Percentiles rank a stretch among this genome's conserved stretches.
These are phyloP conservation scores for Scalesia atractyloides DNA, from an alignment of 129 eudicot genomes.

Conservation along the genomic window DNA sequence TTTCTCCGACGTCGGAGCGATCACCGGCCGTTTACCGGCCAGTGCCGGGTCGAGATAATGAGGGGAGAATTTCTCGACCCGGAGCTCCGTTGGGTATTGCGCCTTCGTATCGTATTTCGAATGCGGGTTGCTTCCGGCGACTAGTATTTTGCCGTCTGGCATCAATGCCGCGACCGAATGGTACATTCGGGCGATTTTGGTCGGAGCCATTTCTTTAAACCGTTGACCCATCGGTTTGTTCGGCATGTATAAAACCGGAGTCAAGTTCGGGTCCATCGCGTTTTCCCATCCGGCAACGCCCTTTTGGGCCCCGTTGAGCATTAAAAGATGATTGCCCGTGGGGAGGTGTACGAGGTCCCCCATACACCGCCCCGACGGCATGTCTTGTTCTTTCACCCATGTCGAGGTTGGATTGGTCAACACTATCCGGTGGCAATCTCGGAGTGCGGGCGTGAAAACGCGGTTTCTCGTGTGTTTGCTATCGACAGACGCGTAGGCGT, in stretches of 20 bases:
- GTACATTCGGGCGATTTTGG: slow-evolving; percentile 75
- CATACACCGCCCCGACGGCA: slow-evolving; percentile 76
- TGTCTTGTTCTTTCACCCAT: slow-evolving; percentile 74
- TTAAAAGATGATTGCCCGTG: slow-evolving; percentile 59
- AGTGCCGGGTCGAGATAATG: slow-evolving; percentile 62
- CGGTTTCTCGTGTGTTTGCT: slow-evolving; percentile 33
- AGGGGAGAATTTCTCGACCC: slow-evolving; percentile 79
- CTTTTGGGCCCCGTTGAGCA: slow-evolving; percentile 67
- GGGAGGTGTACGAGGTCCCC: slow-evolving; percentile 76
- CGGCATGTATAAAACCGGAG: slow-evolving; percentile 62
- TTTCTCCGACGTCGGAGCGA: slow-evolving; percentile 28
- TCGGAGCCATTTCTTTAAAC: slow-evolving; percentile 47
- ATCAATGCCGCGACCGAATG: slow-evolving; percentile 64
- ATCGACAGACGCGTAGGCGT: slow-evolving; percentile 49
- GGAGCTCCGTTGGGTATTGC: slow-evolving; percentile 60
- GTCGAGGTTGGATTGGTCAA: slow-evolving; percentile 15
- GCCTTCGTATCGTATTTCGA: slow-evolving; percentile 31
- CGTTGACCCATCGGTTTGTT: slow-evolving; percentile 48
- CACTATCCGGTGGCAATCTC: slow-evolving; percentile 61
- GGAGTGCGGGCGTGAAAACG: slow-evolving; percentile 51
- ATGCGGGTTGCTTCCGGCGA: slow-evolving; percentile 82
- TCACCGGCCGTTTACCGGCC: slow-evolving; percentile 29
- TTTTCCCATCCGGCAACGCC: slow-evolving; percentile 81
- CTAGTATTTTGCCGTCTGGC: slow-evolving; percentile 59
- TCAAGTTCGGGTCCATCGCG: slow-evolving; percentile 56